Conservation (phyloP, 805 yeast genomes). For the Komagataella kurtzmanii region DNA sequence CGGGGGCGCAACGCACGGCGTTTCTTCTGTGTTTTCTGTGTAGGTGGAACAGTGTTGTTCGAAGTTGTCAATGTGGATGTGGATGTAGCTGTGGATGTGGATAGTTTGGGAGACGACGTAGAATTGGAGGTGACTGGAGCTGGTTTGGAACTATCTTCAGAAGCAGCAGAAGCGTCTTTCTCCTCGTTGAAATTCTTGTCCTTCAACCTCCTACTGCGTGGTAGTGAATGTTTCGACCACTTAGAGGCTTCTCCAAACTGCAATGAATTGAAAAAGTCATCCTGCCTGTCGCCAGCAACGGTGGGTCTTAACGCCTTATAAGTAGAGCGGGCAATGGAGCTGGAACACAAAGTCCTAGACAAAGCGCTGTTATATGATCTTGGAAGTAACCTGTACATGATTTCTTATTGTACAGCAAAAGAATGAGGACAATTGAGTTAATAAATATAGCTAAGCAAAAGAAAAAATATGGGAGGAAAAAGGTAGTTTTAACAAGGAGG, state of each 20-base stretch:
- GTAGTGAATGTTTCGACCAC: constrained; percentile 7
- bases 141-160: background rate
- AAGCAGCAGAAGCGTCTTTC: background rate
- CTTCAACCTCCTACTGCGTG: constrained; percentile 4
- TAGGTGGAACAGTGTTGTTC: background rate
- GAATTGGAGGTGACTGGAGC: background rate
- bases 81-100: background rate
- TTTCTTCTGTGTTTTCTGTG: constrained; percentile 9
- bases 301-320: background rate
- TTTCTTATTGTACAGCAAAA: background rate
- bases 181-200: background rate
- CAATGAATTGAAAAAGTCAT: background rate
- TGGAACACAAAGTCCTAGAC: constrained; percentile 1
- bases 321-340: background rate
- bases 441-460: background rate
- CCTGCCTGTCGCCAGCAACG: background rate
- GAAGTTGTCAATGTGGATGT: background rate
- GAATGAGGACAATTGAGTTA: background rate
- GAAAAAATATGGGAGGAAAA: background rate
- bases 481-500: background rate
- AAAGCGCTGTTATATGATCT: background rate
- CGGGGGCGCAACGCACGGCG: constrained; percentile 72
- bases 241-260: background rate
- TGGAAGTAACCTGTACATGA: background rate
- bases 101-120: background rate